These are phyloP conservation scores for Saturnispora mendoncae DNA, from an alignment of 805 yeast genomes.

Conservation along the genomic window DNA sequence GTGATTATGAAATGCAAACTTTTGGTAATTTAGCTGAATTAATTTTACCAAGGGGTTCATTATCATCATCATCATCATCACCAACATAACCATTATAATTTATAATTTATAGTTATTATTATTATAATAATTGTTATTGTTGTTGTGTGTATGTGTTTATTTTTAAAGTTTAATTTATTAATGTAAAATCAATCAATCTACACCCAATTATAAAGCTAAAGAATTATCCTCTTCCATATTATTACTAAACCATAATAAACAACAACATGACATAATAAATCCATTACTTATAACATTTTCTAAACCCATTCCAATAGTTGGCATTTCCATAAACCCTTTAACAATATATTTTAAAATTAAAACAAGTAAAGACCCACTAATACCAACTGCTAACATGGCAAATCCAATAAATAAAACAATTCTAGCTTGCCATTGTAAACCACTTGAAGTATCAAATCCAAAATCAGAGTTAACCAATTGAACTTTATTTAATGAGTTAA, in stretches of 20 bases:
- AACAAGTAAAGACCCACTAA: constrained; percentile 87
- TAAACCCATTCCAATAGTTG: constrained; percentile 91
- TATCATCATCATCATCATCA: too few relatives aligned
- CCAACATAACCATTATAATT: too few relatives aligned
- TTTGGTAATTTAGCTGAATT: constrained; percentile 22
- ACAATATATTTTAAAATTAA: constrained; percentile 75
- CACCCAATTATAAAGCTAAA: constrained; percentile 41
- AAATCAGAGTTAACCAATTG: constrained; percentile 28
- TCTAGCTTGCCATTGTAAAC: constrained; percentile 86
- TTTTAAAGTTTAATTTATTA: not conserved
- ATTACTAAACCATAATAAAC: constrained; percentile 86
- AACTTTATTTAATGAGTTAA: constrained; percentile 63
- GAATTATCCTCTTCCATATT: constrained; percentile 94
- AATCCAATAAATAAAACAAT: constrained; percentile 87
- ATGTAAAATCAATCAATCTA: not conserved
- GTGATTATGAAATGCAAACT: constrained; percentile 45
- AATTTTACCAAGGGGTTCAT: constrained; percentile 22
- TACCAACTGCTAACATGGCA: constrained; percentile 85
- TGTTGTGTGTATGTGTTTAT: too few relatives aligned
- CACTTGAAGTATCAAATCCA: constrained; percentile 27
- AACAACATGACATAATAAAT: constrained; percentile 80
- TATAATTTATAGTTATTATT: not conserved
- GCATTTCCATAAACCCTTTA: constrained; percentile 64
- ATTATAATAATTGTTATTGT: too few relatives aligned
- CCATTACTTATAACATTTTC: constrained; percentile 76